Evolutionary conservation across 345 rosid genomes (phyloP).

Genomic region (Gossypium stocksii): DNA sequence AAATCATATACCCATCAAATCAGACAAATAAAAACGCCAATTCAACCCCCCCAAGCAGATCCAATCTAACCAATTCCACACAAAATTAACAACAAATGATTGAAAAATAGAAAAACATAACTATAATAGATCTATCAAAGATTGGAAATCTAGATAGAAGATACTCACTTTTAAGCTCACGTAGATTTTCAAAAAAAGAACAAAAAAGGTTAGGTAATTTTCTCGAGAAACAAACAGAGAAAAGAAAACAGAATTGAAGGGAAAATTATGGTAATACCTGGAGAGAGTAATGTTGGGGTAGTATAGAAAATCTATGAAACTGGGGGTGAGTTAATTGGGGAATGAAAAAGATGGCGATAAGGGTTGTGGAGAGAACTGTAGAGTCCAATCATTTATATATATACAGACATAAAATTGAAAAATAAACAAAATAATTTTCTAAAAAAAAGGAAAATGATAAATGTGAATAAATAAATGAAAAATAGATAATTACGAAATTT

Average conservation of each 20-base stretch:
- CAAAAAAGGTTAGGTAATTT: neutral
- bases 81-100: neutral
- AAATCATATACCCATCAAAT: neutral
- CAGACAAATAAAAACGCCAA: neutral
- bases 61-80: neutral
- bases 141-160: neutral
- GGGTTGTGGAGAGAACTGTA: neutral
- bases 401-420: conserved; percentile 6
- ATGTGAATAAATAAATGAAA: neutral
- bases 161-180: neutral
- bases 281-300: neutral
- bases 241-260: neutral
- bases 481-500: neutral
- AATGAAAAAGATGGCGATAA: neutral
- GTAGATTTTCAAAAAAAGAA: neutral
- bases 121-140: neutral
- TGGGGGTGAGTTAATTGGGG: neutral
- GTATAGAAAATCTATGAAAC: neutral
- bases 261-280: neutral
- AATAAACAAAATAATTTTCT: too few species aligned
- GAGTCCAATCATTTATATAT: conserved; percentile 6
- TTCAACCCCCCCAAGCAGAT: neutral
- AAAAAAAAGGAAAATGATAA: too few species aligned
- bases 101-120: neutral
- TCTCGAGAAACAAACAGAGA: conserved; percentile 5